These are phyloP conservation scores for Cyclaneusma minus DNA, from an alignment of 2,329 filamentous ascomycete genomes.

Conservation along the genomic window DNA sequence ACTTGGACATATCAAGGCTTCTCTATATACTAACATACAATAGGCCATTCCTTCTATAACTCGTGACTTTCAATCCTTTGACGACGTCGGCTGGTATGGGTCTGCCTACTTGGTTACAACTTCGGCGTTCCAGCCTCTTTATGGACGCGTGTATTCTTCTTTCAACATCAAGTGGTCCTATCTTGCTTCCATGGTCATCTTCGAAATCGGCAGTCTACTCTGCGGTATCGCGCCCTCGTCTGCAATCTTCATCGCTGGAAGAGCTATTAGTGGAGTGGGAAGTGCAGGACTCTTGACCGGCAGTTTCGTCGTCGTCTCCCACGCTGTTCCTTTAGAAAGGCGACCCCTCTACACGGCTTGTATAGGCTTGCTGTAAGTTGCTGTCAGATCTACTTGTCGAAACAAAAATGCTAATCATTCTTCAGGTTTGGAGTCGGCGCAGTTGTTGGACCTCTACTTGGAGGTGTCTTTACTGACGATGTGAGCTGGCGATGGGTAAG, in stretches of 20 bases:
- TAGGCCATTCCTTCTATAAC: conserved; percentile 24
- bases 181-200: neutral
- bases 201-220: neutral
- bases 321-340: conserved; percentile 15
- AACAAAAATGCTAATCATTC: neutral
- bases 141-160: conserved; percentile 9
- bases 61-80: conserved; percentile 16
- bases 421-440: conserved; percentile 21
- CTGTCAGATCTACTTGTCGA: neutral
- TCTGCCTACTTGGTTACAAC: conserved; percentile 19
- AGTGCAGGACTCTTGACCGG: conserved; percentile 18
- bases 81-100: conserved; percentile 22
- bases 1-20: conserved; percentile 50
- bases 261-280: neutral
- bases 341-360: conserved; percentile 19
- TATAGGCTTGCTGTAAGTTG: conserved; percentile 18
- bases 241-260: conserved; percentile 1
- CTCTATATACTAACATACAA: conserved; percentile 36
- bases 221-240: neutral
- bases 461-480: conserved; percentile 22
- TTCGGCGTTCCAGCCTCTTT: conserved; percentile 4
- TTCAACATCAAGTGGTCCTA: conserved; percentile 5
- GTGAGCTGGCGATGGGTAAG: conserved; percentile 16
- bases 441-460: conserved; percentile 20
- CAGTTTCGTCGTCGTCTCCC: conserved; percentile 20